Conservation (phyloP, 1,139 yeast genomes). For the Hyphopichia fennica region DNA sequence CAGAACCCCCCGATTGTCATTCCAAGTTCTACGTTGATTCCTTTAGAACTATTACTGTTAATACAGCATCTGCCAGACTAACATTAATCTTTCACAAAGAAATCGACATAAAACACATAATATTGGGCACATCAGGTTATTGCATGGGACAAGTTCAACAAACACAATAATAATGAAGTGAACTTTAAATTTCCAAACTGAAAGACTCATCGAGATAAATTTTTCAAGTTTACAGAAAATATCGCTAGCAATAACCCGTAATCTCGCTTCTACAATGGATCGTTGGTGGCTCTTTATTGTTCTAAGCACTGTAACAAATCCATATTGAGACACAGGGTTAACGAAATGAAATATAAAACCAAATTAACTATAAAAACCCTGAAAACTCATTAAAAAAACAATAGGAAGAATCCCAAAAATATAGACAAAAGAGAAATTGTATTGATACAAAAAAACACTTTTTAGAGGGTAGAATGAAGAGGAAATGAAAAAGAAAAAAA, state of each 20-base stretch:
- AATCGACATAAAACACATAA: background rate
- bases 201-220: background rate
- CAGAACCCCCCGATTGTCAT: too few relatives aligned
- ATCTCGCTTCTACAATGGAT: constrained; percentile 34
- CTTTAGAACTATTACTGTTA: background rate
- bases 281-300: constrained; percentile 63
- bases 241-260: constrained; percentile 6
- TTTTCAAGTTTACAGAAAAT: background rate
- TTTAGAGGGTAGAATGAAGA: background rate
- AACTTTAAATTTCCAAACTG: background rate
- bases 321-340: constrained; percentile 37
- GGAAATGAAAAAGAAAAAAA: background rate
- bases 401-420: constrained; percentile 12
- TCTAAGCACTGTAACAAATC: constrained; percentile 57
- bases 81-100: background rate
- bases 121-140: background rate
- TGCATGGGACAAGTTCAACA: constrained; percentile 3
- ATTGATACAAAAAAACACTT: constrained; percentile 19
- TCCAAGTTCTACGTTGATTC: background rate
- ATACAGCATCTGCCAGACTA: background rate
- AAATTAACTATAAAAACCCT: constrained; percentile 29
- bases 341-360: constrained; percentile 27
- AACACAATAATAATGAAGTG: constrained; percentile 2
- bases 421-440: constrained; percentile 18
- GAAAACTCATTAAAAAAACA: constrained; percentile 16